phyloP scores from a whole-genome alignment of 1,284 basidiomycete species.

The Leccinum ponderosum region DNA sequence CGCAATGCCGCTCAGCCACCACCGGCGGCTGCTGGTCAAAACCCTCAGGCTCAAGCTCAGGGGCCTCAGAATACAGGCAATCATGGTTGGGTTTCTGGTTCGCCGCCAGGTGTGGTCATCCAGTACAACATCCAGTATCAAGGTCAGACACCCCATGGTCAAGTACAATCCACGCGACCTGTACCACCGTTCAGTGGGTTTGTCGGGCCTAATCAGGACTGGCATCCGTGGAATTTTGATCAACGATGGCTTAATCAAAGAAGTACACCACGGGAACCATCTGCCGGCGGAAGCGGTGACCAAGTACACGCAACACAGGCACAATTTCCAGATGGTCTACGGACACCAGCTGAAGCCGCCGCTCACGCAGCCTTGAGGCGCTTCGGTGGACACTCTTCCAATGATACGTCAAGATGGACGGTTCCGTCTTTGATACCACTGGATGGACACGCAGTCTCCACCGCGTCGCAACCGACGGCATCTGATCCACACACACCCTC shows the following conservation, averaged over 20 bases:
- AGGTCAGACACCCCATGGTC: slow-evolving; percentile 28
- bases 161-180: slow-evolving; percentile 35
- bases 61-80: slow-evolving; percentile 24
- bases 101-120: slow-evolving; percentile 44
- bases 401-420: slow-evolving; percentile 20
- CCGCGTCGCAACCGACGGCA: slow-evolving; percentile 3
- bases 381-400: slow-evolving; percentile 17
- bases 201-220: slow-evolving; percentile 59
- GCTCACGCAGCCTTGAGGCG: slow-evolving; percentile 46
- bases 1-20: slow-evolving; percentile 38
- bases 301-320: slow-evolving; percentile 14
- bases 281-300: slow-evolving; percentile 8
- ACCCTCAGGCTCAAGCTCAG: slow-evolving; percentile 14
- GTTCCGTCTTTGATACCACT: slow-evolving; percentile 57
- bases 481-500: slow-evolving; percentile 3
- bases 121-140: slow-evolving; percentile 62
- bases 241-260: slow-evolving; percentile 30
- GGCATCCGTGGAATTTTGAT: slow-evolving; percentile 58
- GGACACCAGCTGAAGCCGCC: slow-evolving; percentile 44
- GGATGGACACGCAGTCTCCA: slow-evolving; percentile 26
- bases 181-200: slow-evolving; percentile 56
- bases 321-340: slow-evolving; percentile 12
- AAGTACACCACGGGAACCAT: slow-evolving; percentile 6
- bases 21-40: slow-evolving; percentile 19
- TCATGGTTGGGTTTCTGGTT: slow-evolving; percentile 35